A percentile compares a stretch with the other conserved stretches of the same genome.
Conservation (phyloP, 345 rosid genomes). For the Angophora floribunda region DNA sequence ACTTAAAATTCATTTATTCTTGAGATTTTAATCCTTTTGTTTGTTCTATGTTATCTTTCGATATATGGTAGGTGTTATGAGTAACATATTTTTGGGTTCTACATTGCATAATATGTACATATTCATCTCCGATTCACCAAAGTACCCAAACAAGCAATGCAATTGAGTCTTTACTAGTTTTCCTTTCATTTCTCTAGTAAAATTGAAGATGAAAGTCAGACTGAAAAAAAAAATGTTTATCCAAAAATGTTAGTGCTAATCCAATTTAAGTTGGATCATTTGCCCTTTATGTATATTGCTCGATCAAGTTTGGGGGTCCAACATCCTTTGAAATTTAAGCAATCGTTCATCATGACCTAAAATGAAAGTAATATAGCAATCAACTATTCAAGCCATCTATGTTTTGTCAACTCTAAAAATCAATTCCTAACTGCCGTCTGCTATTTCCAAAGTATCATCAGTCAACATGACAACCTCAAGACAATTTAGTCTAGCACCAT, state of each 20-base stretch:
- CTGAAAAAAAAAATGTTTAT: not conserved
- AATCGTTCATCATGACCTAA: not conserved
- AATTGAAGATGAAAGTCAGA: not conserved
- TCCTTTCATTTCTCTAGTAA: not conserved
- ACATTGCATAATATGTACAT: not conserved
- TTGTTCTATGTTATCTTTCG: not conserved
- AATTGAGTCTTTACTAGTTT: not conserved
- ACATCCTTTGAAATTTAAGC: not conserved
- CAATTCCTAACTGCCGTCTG: not conserved
- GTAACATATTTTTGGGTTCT: too few species aligned
- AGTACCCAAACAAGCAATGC: not conserved
- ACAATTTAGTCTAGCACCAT: not conserved
- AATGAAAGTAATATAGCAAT: not conserved
- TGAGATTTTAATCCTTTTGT: too few species aligned
- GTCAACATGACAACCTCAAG: not conserved
- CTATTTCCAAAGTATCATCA: not conserved
- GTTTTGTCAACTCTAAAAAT: not conserved
- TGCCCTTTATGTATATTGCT: not conserved
- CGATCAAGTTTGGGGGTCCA: not conserved
- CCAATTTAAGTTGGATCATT: not conserved
- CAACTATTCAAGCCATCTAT: not conserved
- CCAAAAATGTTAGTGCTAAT: not conserved
- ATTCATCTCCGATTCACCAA: not conserved
- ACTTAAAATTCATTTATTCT: accelerated
- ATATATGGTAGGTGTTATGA: too few species aligned